phyloP scores from a whole-genome alignment of 352 stramenopile species.

The Globisporangium cylindrosporum region DNA sequence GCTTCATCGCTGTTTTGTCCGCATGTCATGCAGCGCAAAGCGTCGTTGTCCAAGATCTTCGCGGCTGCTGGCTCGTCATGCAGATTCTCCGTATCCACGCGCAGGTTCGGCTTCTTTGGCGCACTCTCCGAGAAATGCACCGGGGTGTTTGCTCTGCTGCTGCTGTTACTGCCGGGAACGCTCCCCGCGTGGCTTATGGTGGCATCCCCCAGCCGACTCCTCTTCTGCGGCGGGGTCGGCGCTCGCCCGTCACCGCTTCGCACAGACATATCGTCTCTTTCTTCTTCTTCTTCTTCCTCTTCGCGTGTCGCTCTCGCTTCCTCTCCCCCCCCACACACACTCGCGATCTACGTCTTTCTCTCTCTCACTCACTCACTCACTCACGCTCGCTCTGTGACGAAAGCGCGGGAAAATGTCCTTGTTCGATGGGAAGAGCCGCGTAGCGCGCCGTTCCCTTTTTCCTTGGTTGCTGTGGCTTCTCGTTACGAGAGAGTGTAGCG shows the following conservation, averaged over 20 bases:
- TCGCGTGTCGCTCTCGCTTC: not conserved
- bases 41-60: not conserved
- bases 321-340: not conserved
- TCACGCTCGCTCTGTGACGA: not conserved
- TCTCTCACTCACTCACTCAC: too few relatives aligned
- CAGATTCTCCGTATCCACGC: constrained; percentile 1
- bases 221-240: constrained; percentile 10
- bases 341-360: not conserved
- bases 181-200: not conserved
- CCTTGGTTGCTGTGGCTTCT: not conserved
- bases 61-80: not conserved
- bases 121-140: not conserved
- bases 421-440: not conserved
- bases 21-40: constrained; percentile 18
- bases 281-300: not conserved
- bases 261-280: not conserved
- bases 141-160: constrained; percentile 9
- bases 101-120: constrained; percentile 2
- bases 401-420: not conserved
- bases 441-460: not conserved
- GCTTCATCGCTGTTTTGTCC: constrained; percentile 5
- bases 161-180: not conserved
- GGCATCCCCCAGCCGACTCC: constrained; percentile 1
- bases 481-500: not conserved
- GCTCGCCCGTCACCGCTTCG: constrained; percentile 3